Percentiles rank a stretch among this genome's conserved stretches.
Conservation (phyloP, 164 flowering plant species). For the Platanus orientalis region DNA sequence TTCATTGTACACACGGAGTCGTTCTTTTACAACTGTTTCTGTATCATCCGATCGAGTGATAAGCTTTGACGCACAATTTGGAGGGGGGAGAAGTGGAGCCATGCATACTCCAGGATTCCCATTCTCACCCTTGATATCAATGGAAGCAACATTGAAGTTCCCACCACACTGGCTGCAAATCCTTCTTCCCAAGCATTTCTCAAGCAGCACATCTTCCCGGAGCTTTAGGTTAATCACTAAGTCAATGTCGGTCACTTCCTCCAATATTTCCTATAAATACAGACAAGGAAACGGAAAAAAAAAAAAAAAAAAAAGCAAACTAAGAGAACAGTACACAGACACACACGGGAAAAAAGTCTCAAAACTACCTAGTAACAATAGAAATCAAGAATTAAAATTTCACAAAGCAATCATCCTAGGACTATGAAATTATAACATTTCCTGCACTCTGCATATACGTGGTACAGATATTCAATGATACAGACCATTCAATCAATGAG, state of each 20-base stretch:
- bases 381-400: no score
- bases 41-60: conserved; percentile 88
- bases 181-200: conserved; percentile 94
- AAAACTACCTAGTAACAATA: no score
- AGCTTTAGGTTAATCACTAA: conserved; percentile 84
- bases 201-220: conserved; percentile 73
- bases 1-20: conserved; percentile 70
- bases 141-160: conserved; percentile 71
- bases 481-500: neutral
- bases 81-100: conserved; percentile 92
- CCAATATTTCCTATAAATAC: conserved; percentile 73
- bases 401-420: no score
- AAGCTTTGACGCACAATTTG: conserved; percentile 74
- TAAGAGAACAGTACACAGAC: no score
- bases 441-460: no score
- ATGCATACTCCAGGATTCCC: conserved; percentile 73
- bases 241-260: conserved; percentile 78
- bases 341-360: neutral
- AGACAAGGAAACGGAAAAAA: neutral
- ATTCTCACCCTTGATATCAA: conserved; percentile 69
- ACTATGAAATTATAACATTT: no score
- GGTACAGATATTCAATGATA: no score
- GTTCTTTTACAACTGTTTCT: conserved; percentile 71
- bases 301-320: neutral
- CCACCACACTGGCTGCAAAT: conserved; percentile 83